Conservation (phyloP, 345 rosid species). For the Gossypium bickii region DNA sequence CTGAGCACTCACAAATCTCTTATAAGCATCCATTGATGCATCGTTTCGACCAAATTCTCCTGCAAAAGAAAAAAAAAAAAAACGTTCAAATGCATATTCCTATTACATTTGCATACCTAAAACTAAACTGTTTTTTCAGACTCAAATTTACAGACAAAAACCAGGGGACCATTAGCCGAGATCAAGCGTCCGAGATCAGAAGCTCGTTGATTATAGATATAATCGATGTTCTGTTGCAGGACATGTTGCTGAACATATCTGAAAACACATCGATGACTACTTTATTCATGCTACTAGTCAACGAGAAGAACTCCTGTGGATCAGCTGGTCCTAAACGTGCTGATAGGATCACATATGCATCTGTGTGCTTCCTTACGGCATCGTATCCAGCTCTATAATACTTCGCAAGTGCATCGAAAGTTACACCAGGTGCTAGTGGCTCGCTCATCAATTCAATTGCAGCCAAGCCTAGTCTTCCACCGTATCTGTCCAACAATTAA, state of each 20-base stretch:
- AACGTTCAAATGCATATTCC: neutral
- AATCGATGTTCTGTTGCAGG: slow-evolving; percentile 24
- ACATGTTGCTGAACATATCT: slow-evolving; percentile 1
- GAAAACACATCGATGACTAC: slow-evolving; percentile 34
- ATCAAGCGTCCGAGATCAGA: slow-evolving; percentile 16
- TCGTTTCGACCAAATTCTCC: slow-evolving; percentile 24
- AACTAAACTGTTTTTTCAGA: neutral
- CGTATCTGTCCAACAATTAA: slow-evolving; percentile 11
- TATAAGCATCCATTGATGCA: slow-evolving; percentile 25
- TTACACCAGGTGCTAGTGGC: slow-evolving; percentile 25
- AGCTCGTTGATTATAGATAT: slow-evolving; percentile 18
- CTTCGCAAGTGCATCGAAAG: slow-evolving; percentile 21
- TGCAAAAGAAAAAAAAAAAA: neutral
- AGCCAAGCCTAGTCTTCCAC: slow-evolving; percentile 11
- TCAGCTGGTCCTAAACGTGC: slow-evolving; percentile 28
- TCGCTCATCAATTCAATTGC: slow-evolving; percentile 43
- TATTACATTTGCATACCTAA: neutral
- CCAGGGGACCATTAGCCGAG: slow-evolving; percentile 19
- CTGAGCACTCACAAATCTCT: slow-evolving; percentile 26
- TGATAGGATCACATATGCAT: slow-evolving; percentile 32
- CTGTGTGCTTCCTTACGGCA: slow-evolving; percentile 31
- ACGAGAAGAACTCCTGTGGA: slow-evolving; percentile 26
- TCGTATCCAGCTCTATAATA: slow-evolving; percentile 35
- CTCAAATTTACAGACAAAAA: slow-evolving; percentile 26
- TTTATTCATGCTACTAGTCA: slow-evolving; percentile 14